Conservation (phyloP, 2,329 filamentous ascomycete genomes). For the Aureobasidium lini region DNA sequence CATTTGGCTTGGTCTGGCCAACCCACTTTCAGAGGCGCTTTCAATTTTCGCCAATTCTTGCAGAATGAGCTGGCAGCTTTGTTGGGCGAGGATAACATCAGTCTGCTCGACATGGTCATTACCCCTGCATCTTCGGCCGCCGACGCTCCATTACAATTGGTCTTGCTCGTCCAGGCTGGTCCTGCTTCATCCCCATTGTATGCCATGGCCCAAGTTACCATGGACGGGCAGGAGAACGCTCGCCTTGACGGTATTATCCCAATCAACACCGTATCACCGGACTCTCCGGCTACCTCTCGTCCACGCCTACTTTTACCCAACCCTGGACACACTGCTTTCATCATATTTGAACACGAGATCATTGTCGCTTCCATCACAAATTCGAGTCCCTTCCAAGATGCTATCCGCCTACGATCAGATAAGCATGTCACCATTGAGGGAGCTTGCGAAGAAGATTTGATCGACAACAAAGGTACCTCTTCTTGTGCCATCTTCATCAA, state of each 20-base stretch:
- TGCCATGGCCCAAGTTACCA: conserved; percentile 62
- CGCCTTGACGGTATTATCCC: conserved; percentile 61
- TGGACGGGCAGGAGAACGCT: conserved; percentile 44
- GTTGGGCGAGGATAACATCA: conserved; percentile 51
- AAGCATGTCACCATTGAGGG: conserved; percentile 44
- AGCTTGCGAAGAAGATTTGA: conserved; percentile 39
- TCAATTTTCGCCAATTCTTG: conserved; percentile 61
- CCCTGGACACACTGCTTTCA: conserved; percentile 71
- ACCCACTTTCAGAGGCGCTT: conserved; percentile 63
- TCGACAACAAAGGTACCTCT: conserved; percentile 27
- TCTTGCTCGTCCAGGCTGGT: conserved; percentile 24
- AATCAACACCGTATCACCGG: conserved; percentile 37
- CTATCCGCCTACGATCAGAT: conserved; percentile 63
- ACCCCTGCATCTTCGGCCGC: conserved; percentile 31
- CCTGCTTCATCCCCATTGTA: conserved; percentile 48
- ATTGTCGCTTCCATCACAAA: conserved; percentile 59
- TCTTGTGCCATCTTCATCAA: conserved; percentile 49
- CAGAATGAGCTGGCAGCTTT: conserved; percentile 45
- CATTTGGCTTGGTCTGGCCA: conserved; percentile 82
- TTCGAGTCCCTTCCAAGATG: conserved; percentile 72
- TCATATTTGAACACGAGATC: conserved; percentile 71
- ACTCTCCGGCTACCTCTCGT: conserved; percentile 35
- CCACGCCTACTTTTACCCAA: conserved; percentile 71
- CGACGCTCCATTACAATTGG: conserved; percentile 22
- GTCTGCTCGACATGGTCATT: conserved; percentile 73